Percentiles rank a stretch among this genome's conserved stretches.
Evolutionary conservation across 2,329 filamentous ascomycete species (phyloP).

Genomic region (Grosmannia penicillata): DNA sequence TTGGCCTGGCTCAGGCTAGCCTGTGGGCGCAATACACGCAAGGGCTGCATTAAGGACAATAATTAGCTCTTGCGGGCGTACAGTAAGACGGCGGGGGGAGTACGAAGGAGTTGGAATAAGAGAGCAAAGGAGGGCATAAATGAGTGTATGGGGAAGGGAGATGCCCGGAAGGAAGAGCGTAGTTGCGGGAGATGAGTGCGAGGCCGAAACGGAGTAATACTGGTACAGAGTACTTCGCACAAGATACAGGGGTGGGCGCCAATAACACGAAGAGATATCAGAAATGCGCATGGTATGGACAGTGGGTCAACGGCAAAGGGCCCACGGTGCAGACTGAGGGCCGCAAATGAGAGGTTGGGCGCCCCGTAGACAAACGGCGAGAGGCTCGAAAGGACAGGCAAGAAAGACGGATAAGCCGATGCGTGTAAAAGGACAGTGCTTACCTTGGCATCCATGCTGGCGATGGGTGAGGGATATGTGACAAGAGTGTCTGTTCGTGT

Average conservation of each 20-base stretch:
- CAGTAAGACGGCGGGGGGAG: neutral
- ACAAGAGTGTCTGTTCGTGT: too few species aligned
- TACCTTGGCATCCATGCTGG: conserved; percentile 4
- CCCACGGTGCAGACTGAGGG: neutral
- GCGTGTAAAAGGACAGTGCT: too few species aligned
- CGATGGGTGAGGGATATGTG: neutral
- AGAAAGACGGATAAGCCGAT: too few species aligned
- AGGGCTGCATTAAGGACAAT: conserved; percentile 37
- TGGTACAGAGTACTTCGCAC: too few species aligned
- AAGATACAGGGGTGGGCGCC: neutral
- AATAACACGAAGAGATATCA: neutral
- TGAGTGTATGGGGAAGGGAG: neutral
- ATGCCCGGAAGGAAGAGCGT: neutral
- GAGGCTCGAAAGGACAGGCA: too few species aligned
- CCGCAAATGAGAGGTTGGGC: too few species aligned
- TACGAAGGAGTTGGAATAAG: neutral
- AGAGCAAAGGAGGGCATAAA: neutral
- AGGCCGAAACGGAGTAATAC: neutral
- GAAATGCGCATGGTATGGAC: neutral
- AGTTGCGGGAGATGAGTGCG: neutral
- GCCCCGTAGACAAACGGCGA: too few species aligned
- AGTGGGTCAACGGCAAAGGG: conserved; percentile 1
- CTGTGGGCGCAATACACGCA: conserved; percentile 46
- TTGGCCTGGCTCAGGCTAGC: conserved; percentile 26
- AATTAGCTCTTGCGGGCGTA: conserved; percentile 3